Conservation (phyloP, 148 eudicot genomes). For the Persicaria maculosa region DNA sequence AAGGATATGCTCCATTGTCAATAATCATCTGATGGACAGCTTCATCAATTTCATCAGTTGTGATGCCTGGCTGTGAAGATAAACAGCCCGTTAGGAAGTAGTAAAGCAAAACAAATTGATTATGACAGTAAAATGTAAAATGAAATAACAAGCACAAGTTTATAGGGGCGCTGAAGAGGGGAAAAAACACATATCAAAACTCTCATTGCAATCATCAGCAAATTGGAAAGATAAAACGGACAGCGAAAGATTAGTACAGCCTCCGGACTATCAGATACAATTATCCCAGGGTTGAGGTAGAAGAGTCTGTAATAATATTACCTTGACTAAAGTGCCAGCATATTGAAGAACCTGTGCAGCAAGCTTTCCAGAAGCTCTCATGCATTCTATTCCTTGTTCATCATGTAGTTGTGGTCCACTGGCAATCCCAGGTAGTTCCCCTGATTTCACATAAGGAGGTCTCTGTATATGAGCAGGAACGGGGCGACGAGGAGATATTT, state of each 20-base stretch:
- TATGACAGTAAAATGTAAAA: neutral
- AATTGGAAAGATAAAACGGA: neutral
- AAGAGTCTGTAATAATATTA: slow-evolving; percentile 17
- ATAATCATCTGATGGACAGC: slow-evolving; percentile 98
- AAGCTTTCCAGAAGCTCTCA: slow-evolving; percentile 93
- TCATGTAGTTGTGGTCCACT: slow-evolving; percentile 81
- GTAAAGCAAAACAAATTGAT: neutral
- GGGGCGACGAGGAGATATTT: slow-evolving; percentile 68
- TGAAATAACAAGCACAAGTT: neutral
- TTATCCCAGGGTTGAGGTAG: neutral
- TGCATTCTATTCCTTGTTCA: slow-evolving; percentile 70
- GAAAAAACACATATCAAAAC: neutral
- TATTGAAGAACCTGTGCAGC: slow-evolving; percentile 92
- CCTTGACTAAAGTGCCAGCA: slow-evolving; percentile 99
- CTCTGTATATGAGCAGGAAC: slow-evolving; percentile 66
- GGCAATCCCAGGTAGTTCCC: slow-evolving; percentile 62
- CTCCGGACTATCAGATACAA: neutral
- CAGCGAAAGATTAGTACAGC: neutral
- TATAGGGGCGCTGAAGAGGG: neutral
- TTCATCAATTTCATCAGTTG: slow-evolving; percentile 92
- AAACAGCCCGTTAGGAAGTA: slow-evolving; percentile 7
- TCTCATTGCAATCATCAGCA: neutral
- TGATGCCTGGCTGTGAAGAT: slow-evolving; percentile 87
- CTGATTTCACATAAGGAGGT: slow-evolving; percentile 80
- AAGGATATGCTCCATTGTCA: slow-evolving; percentile 96